phyloP scores from a whole-genome alignment of 768 basidiomycete genomes.

The Clavaria fumosa region DNA sequence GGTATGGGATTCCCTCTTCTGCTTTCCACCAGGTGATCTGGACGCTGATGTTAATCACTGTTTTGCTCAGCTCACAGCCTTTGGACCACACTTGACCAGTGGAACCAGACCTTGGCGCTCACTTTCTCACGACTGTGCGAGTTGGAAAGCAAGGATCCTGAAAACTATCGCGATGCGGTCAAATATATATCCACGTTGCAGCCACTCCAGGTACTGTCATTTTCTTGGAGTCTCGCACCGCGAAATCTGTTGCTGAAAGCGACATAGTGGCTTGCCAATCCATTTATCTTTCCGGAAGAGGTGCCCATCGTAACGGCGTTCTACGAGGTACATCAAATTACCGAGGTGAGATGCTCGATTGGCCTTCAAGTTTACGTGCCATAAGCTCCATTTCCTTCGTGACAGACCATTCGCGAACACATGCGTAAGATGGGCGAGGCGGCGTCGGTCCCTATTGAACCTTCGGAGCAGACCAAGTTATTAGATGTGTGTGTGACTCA shows the following conservation, averaged over 20 bases:
- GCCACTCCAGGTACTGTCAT: slow-evolving; percentile 32
- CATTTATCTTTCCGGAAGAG: slow-evolving; percentile 30
- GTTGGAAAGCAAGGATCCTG: slow-evolving; percentile 30
- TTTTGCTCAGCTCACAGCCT: slow-evolving; percentile 49
- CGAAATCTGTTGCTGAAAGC: not conserved
- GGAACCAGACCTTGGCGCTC: slow-evolving; percentile 44
- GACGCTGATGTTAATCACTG: slow-evolving; percentile 3
- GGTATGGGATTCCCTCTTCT: slow-evolving; percentile 25
- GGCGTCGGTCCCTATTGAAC: slow-evolving; percentile 80
- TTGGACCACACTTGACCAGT: slow-evolving; percentile 48
- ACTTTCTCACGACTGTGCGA: slow-evolving; percentile 36
- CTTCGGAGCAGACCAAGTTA: slow-evolving; percentile 68
- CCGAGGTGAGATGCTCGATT: slow-evolving; percentile 31
- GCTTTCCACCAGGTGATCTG: not conserved
- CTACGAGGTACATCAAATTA: slow-evolving; percentile 36
- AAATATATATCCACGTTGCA: slow-evolving; percentile 48
- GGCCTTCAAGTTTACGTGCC: slow-evolving; percentile 1
- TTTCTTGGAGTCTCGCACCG: not conserved
- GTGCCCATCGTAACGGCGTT: slow-evolving; percentile 37
- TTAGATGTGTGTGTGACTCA: slow-evolving; percentile 63
- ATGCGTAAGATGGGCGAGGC: slow-evolving; percentile 77
- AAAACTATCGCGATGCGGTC: slow-evolving; percentile 38
- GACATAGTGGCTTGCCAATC: slow-evolving; percentile 44
- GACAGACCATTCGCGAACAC: slow-evolving; percentile 53
- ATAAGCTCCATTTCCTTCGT: not conserved